Conservation (phyloP, 2,329 filamentous ascomycete genomes). For the Phaeosphaeriaceae sp. region DNA sequence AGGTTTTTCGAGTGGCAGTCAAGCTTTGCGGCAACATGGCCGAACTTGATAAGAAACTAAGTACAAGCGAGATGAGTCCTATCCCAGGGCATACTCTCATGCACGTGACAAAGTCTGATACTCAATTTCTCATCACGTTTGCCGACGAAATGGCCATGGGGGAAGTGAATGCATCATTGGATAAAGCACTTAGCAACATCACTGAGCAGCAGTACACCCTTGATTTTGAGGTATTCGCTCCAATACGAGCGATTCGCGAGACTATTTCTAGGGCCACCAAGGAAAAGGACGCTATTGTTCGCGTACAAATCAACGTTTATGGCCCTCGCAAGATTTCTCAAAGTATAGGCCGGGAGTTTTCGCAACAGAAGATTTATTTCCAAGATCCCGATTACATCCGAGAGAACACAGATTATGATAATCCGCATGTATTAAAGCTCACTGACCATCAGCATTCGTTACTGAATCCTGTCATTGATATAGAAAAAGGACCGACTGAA, state of each 20-base stretch:
- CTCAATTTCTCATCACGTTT: slow-evolving; percentile 22
- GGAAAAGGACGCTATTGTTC: slow-evolving; percentile 32
- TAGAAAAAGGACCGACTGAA: slow-evolving; percentile 3
- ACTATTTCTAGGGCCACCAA: slow-evolving; percentile 26
- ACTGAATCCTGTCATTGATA: not conserved
- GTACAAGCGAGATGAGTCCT: slow-evolving; percentile 4
- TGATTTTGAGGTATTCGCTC: slow-evolving; percentile 32
- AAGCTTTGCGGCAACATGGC: slow-evolving; percentile 33
- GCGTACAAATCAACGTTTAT: slow-evolving; percentile 36
- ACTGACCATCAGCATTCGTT: slow-evolving; percentile 5
- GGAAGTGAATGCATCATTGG: slow-evolving; percentile 26
- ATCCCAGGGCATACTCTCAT: slow-evolving; percentile 25
- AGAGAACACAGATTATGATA: slow-evolving; percentile 25
- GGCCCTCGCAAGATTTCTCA: slow-evolving; percentile 11
- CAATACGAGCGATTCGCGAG: slow-evolving; percentile 24
- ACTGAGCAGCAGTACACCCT: slow-evolving; percentile 16
- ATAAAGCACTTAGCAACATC: slow-evolving; percentile 24
- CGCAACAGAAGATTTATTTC: slow-evolving; percentile 30
- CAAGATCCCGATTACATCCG: slow-evolving; percentile 29
- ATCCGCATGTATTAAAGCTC: slow-evolving; percentile 34
- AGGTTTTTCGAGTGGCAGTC: slow-evolving; percentile 26
- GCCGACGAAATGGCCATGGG: slow-evolving; percentile 19
- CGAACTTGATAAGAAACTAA: slow-evolving; percentile 23
- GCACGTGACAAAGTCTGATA: slow-evolving; percentile 12
- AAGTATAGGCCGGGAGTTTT: slow-evolving; percentile 25